A percentile compares a stretch with the other conserved stretches of the same genome.
Conservation (phyloP, 192 early-diverging fungal species). For the Haplosporangium gracile region DNA sequence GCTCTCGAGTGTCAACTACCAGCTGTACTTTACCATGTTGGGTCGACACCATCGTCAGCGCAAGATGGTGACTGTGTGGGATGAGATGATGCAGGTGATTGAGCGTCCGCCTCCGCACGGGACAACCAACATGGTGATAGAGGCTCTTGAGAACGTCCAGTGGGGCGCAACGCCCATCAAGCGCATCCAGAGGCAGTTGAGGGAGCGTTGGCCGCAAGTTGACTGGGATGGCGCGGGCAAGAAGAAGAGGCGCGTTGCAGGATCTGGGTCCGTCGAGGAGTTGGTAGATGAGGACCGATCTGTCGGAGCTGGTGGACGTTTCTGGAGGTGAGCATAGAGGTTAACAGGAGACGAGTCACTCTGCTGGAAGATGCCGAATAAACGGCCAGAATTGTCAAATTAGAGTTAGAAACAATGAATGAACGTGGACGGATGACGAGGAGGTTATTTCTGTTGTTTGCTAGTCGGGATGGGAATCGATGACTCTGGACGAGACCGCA, state of each 20-base stretch:
- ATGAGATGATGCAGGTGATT: constrained; percentile 35
- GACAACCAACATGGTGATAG: constrained; percentile 26
- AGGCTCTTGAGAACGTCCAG: constrained; percentile 49
- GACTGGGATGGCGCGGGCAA: constrained; percentile 2
- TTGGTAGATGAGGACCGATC: constrained; percentile 10
- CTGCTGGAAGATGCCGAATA: not conserved
- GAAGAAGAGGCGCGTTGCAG: not conserved
- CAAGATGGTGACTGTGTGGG: constrained; percentile 47
- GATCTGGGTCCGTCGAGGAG: not conserved
- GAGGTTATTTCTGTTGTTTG: not conserved
- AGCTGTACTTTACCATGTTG: constrained; percentile 40
- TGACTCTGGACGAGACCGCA: constrained; percentile 5
- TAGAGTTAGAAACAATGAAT: not conserved
- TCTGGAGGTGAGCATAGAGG: constrained; percentile 24
- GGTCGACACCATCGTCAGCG: constrained; percentile 42
- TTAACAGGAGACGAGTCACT: not conserved
- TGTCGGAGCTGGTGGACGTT: constrained; percentile 41
- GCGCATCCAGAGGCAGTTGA: constrained; percentile 22
- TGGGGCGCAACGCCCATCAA: constrained; percentile 45
- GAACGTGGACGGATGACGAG: not conserved
- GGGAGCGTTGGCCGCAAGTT: constrained; percentile 25
- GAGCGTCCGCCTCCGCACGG: constrained; percentile 16
- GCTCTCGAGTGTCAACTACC: constrained; percentile 32
- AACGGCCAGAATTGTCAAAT: not conserved
- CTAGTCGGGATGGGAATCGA: not conserved